phyloP scores from a whole-genome alignment of 768 basidiomycete genomes.

The Sistotremastrum suecicum region DNA sequence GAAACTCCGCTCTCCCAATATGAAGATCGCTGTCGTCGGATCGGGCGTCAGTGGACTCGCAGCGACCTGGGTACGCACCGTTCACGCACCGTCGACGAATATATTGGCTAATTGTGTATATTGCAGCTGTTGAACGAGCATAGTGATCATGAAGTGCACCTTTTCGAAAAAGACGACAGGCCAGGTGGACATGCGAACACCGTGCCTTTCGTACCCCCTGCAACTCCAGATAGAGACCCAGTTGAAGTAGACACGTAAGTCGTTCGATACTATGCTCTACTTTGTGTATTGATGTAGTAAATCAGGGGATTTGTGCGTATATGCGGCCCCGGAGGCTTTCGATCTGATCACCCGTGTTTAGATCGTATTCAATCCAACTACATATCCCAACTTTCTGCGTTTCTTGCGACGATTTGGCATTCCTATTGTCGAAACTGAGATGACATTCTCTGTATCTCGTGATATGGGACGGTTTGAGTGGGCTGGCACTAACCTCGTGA shows the following conservation, averaged over 20 bases:
- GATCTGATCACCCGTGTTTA: conserved; percentile 13
- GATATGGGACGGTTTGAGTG: conserved; percentile 61
- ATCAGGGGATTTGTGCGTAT: conserved; percentile 42
- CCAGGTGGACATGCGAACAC: conserved; percentile 73
- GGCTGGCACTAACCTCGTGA: conserved; percentile 49
- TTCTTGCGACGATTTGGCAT: conserved; percentile 43
- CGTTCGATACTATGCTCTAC: not conserved
- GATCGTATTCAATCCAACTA: conserved; percentile 66
- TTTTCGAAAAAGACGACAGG: conserved; percentile 54
- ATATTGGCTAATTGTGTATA: not conserved
- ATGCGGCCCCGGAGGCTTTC: not conserved
- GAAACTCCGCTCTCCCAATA: conserved; percentile 7
- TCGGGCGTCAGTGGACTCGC: conserved; percentile 70
- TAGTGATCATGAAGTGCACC: conserved; percentile 60
- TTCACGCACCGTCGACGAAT: not conserved
- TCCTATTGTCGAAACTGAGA: conserved; percentile 43
- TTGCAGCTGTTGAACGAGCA: conserved; percentile 53
- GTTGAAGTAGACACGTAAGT: conserved; percentile 61
- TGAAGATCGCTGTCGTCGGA: conserved; percentile 62
- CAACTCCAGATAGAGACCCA: conserved; percentile 16
- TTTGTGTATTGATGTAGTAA: not conserved
- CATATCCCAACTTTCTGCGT: conserved; percentile 67
- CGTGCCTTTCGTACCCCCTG: conserved; percentile 31
- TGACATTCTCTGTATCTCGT: conserved; percentile 69
- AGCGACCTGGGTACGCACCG: conserved; percentile 51